phyloP scores from a whole-genome alignment of 805 yeast species.

The Nakazawaea siamensis region DNA sequence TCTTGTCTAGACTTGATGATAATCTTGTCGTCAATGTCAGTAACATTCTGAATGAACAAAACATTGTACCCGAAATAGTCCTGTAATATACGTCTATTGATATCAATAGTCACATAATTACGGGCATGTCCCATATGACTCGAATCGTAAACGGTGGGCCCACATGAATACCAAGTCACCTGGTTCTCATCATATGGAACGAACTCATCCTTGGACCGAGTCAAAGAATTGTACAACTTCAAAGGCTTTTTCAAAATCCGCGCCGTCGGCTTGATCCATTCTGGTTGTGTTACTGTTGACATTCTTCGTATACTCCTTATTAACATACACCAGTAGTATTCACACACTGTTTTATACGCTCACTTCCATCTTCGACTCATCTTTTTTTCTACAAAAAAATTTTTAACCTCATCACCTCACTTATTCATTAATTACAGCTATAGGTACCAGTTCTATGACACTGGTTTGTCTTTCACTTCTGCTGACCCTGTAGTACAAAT shows the following conservation, averaged over 20 bases:
- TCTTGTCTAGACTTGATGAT: conserved; percentile 91
- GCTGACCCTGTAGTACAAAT: conserved; percentile 74
- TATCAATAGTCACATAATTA: conserved; percentile 91
- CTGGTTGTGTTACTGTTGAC: conserved; percentile 13
- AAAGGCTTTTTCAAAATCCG: conserved; percentile 30
- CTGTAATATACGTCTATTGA: conserved; percentile 80
- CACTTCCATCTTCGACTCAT: too few species aligned
- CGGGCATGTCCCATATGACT: conserved; percentile 99
- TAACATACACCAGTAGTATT: too few species aligned
- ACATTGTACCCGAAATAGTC: conserved; percentile 90
- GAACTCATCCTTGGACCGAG: conserved; percentile 73
- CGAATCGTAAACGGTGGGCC: conserved; percentile 95
- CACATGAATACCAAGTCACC: conserved; percentile 95
- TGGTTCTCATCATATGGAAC: conserved; percentile 55
- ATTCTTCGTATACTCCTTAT: neutral
- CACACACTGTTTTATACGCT: too few species aligned
- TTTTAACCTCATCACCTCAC: too few species aligned
- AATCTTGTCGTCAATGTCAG: conserved; percentile 98
- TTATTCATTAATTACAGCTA: conserved; percentile 6
- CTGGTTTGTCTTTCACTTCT: conserved; percentile 81
- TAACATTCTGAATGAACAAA: conserved; percentile 88
- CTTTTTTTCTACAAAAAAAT: too few species aligned
- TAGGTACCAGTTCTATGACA: conserved; percentile 33
- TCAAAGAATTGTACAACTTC: conserved; percentile 74
- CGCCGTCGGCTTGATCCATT: conserved; percentile 22